Evolutionary conservation across 495 filamentous ascomycete genomes (phyloP).

Genomic region (Trichoderma virens): DNA sequence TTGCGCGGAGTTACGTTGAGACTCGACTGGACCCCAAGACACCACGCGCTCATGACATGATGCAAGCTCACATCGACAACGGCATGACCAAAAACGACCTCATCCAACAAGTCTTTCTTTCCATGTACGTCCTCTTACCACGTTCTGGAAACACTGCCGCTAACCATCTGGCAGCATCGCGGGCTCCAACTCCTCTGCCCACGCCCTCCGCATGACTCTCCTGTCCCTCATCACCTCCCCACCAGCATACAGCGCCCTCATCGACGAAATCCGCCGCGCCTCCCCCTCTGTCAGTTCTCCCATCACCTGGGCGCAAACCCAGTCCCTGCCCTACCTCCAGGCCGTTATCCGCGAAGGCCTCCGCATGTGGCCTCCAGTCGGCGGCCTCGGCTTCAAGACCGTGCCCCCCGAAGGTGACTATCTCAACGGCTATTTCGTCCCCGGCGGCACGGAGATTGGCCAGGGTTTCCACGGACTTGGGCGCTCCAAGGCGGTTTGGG

Average conservation of each 20-base stretch:
- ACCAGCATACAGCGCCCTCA: slow-evolving; percentile 39
- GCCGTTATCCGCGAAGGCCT: slow-evolving; percentile 42
- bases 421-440: slow-evolving; percentile 40
- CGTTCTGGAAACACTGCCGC: slow-evolving; percentile 13
- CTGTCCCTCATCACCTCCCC: slow-evolving; percentile 38
- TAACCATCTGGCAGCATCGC: slow-evolving; percentile 31
- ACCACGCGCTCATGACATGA: slow-evolving; percentile 23
- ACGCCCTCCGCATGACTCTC: slow-evolving; percentile 47
- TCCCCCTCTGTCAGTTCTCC: slow-evolving; percentile 16
- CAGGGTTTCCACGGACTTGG: slow-evolving; percentile 25
- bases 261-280: slow-evolving; percentile 37
- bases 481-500: slow-evolving; percentile 30
- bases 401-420: slow-evolving; percentile 40
- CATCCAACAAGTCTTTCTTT: slow-evolving; percentile 25
- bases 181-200: slow-evolving; percentile 53
- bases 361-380: slow-evolving; percentile 33
- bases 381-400: slow-evolving; percentile 30
- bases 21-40: slow-evolving; percentile 20
- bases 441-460: slow-evolving; percentile 40
- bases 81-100: slow-evolving; percentile 23
- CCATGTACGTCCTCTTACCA: no score
- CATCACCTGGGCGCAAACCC: slow-evolving; percentile 31
- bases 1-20: slow-evolving; percentile 21
- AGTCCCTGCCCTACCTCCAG: slow-evolving; percentile 41
- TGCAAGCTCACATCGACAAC: slow-evolving; percentile 30